Evolutionary conservation across 371 early-diverging fungal species (phyloP), one percentile per base, ranked within the genome.

Genomic region (Lichtheimia corymbifera): DNA sequence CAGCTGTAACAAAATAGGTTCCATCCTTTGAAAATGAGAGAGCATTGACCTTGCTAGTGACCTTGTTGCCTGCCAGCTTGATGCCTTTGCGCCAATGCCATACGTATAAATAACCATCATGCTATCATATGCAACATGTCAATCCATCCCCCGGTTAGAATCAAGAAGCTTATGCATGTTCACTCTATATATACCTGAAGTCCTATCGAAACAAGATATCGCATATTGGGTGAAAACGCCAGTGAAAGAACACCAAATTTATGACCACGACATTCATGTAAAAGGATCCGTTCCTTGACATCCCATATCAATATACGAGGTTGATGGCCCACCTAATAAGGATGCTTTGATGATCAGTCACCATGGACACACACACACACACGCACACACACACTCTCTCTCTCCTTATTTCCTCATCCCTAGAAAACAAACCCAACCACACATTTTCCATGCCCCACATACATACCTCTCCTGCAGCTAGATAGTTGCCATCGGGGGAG

Each of bases 401-500:
- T 49, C 11, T 45, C 59, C 18, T 53, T 52, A 55, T 55, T 40
- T 55, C 50, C 9, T 42, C 40, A 9, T 35, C 18, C 5, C 45
- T 40, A 3, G 17, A n/a, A 11, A 28, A 15, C 9, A 54, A 17
- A 4, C 14, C 18, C 25, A 30, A 14, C 11, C 20, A 14, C 20
- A 14, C 9, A 30, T 35, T 42, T 53, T 45, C 11, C 27, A 24
- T 49, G 18, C 45, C 20, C 24, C 17, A 35, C 24, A 50, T 44
- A 25, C 28, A 51, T 79, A 91, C 93, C 86, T 92, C 92, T 43
- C 92, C 93, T 47, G 87, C 88, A 22, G 93, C 94, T 18, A 95
- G 67, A 60, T 83, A 88, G 28, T 84, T 79, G 3, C 91, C 93
- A 73, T 93, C 91, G 1, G 85, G 80, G 2, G 93, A 90, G 59